phyloP scores from a whole-genome alignment of 768 basidiomycete genomes.

The Tulasnella sp. region DNA sequence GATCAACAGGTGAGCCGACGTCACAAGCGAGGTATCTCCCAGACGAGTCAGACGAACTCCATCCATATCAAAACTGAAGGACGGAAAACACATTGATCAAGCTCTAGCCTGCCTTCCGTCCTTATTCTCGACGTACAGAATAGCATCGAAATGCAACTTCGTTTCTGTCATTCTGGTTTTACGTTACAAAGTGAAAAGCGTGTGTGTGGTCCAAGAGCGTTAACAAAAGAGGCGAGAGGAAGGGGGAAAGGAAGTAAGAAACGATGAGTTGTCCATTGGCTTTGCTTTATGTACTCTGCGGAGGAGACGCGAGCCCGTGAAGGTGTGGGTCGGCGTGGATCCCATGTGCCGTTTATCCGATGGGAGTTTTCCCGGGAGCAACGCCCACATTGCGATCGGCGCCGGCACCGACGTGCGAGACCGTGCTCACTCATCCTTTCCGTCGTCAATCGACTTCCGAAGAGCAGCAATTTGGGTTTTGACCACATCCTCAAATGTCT shows the following conservation, averaged over 20 bases:
- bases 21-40: not conserved
- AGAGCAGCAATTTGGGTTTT: conserved; percentile 64
- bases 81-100: not conserved
- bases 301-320: not conserved
- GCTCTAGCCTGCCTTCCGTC: no score
- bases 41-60: conserved; percentile 28
- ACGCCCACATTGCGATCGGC: no score
- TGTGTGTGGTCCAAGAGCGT: not conserved
- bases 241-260: not conserved
- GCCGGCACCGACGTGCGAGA: not conserved
- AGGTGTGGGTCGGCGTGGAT: conserved; percentile 58
- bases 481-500: conserved; percentile 57
- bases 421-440: conserved; percentile 6
- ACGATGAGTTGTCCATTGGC: not conserved
- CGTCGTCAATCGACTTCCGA: conserved; percentile 66
- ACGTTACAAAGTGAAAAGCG: not conserved
- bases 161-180: conserved; percentile 15
- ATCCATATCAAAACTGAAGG: conserved; percentile 34
- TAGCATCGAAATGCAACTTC: conserved; percentile 25
- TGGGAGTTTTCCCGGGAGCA: not conserved
- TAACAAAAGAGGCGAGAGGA: not conserved
- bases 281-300: not conserved
- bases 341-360: not conserved
- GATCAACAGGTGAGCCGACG: not conserved
- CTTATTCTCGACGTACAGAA: conserved; percentile 18